Base-by-base conservation (phyloP, 148 eudicot species). In the Rhododendron ovatum region DNA sequence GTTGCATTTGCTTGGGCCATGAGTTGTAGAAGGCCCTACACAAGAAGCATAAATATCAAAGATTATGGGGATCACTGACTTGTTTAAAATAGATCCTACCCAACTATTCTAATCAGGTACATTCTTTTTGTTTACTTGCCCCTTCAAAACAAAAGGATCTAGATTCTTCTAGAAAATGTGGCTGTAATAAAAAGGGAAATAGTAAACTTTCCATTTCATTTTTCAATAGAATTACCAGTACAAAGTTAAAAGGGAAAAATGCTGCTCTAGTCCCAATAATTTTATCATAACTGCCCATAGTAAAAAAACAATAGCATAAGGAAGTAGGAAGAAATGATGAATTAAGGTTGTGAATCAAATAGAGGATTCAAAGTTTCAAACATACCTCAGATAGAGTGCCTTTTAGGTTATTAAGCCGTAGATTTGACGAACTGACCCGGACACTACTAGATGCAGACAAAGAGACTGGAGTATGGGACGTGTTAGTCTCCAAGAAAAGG, bases 11-110 rank as follows among this genome's bases (percentile, higher is more conserved):
- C 82, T 81, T 50, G 43, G 55, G 86, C 87, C 71, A 59, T 78
- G 80, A 89, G 67, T 84, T 37, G 84, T 39, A 82, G 33, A 73
- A 74, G 87, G 80, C 85, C 88, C 91, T 88, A 83, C 69, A 79
- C 63, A 24, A 51, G 79, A 24, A 22, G 65, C 48, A 82, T 55
- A 41, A 86, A 85, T 41, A 87, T 28, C 28, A 71, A 82, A 79
- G 73, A 85, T 37, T 4, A 83, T 51, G 35, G 37, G 4, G 35
- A 83, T 82, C 37, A 55, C 5, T 13, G 55, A 81, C 48, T 81
- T 69, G 71, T 47, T 47, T 81, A 53, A 76, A 78, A 77, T 35
- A 39, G 3, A 50, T 77, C 55, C 83, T 6, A 7, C 43, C 75
- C 37, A 63, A 33, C 14, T 51, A 50, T 17, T 80, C 82, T 14